A percentile compares a stretch with the other conserved stretches of the same genome.
Conservation (phyloP, 306 rosid genomes). For the Lagenaria siceraria region DNA sequence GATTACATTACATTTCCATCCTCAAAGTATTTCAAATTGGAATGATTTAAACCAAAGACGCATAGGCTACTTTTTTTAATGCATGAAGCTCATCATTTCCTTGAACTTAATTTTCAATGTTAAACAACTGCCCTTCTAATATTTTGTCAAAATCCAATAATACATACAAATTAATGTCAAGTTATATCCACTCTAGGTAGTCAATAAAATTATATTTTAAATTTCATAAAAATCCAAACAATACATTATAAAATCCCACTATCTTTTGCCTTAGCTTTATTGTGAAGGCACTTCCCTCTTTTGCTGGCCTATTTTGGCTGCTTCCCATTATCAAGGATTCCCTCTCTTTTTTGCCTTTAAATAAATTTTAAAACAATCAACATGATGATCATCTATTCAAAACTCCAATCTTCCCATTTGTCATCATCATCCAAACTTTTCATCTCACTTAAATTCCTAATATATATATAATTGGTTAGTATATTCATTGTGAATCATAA, state of each 20-base stretch:
- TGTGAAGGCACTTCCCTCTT: neutral
- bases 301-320: neutral
- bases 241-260: neutral
- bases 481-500: too few relatives aligned
- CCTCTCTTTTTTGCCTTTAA: neutral
- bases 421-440: neutral
- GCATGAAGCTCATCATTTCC: too few relatives aligned
- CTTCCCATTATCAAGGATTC: neutral
- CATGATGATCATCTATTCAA: neutral
- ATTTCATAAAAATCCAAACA: neutral
- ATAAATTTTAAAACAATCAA: neutral
- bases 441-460: neutral
- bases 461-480: too few relatives aligned
- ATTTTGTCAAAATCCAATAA: too few relatives aligned
- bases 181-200: neutral
- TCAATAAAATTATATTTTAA: slow-evolving; percentile 13
- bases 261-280: neutral
- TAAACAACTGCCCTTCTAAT: too few relatives aligned
- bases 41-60: too few relatives aligned
- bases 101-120: too few relatives aligned
- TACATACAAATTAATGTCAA: too few relatives aligned
- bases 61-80: too few relatives aligned
- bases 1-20: too few relatives aligned
- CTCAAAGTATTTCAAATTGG: too few relatives aligned
- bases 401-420: neutral